A percentile compares a stretch with the other conserved stretches of the same genome.
Conservation (phyloP, 2,329 filamentous ascomycete species). For the Parascedosporium putredinis region DNA sequence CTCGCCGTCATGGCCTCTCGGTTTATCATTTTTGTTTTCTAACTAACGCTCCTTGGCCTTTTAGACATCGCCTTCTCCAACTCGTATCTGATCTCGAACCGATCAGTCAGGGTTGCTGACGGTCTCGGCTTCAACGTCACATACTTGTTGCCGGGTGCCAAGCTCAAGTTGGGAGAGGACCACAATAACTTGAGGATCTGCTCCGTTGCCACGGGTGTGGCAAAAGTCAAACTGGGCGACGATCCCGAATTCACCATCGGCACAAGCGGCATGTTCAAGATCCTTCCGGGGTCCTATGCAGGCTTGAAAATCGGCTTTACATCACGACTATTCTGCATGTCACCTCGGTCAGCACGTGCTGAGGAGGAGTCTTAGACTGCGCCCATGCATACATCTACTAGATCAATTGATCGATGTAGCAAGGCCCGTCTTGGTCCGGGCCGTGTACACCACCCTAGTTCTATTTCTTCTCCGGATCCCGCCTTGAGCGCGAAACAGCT, state of each 20-base stretch:
- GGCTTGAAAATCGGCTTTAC: slow-evolving; percentile 32
- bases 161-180: slow-evolving; percentile 20
- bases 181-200: slow-evolving; percentile 25
- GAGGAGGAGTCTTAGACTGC: too few species aligned
- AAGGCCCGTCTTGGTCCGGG: too few species aligned
- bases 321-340: slow-evolving; percentile 32
- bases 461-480: too few species aligned
- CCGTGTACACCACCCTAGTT: too few species aligned
- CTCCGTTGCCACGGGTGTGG: slow-evolving; percentile 30
- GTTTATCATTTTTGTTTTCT: background rate
- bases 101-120: slow-evolving; percentile 24
- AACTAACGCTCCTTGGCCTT: background rate
- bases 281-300: slow-evolving; percentile 26
- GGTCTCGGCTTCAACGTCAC: slow-evolving; percentile 30
- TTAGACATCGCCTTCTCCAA: slow-evolving; percentile 34
- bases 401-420: too few species aligned
- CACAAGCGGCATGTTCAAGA: slow-evolving; percentile 31
- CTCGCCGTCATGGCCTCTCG: background rate
- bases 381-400: too few species aligned
- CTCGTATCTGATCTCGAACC: slow-evolving; percentile 26
- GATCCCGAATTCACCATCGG: slow-evolving; percentile 30
- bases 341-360: slow-evolving; percentile 11
- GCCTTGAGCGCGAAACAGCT: too few species aligned
- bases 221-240: slow-evolving; percentile 25
- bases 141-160: slow-evolving; percentile 27